Evolutionary conservation across 495 filamentous ascomycete genomes (phyloP).

Genomic region (Penicillium turbatum): DNA sequence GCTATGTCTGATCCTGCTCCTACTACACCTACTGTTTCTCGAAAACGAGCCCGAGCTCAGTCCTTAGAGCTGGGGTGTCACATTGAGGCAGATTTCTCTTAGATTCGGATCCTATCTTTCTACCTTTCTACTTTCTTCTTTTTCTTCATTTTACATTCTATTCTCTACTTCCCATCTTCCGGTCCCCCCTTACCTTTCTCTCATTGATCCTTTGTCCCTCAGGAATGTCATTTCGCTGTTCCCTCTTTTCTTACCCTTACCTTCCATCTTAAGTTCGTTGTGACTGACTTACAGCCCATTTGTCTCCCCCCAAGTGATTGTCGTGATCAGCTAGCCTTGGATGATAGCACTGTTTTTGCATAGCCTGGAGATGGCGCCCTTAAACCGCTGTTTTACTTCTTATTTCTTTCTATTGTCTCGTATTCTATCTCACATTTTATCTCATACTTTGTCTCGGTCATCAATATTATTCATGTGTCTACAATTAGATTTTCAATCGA

Average conservation of each 20-base stretch:
- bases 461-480: too few relatives aligned
- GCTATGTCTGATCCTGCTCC: slow-evolving; percentile 26
- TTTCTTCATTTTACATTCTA: not conserved
- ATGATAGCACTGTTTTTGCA: not conserved
- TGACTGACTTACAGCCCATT: too few relatives aligned
- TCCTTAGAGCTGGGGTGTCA: not conserved
- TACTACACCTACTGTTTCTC: slow-evolving; percentile 11
- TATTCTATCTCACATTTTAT: not conserved
- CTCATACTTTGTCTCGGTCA: too few relatives aligned
- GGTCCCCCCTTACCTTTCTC: not conserved
- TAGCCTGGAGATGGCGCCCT: not conserved
- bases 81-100: not conserved
- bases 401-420: not conserved
- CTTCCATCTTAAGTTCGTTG: not conserved
- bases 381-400: not conserved
- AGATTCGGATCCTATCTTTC: not conserved
- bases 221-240: not conserved
- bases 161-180: not conserved
- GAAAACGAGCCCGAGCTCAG: slow-evolving; percentile 18
- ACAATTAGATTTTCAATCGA: too few relatives aligned
- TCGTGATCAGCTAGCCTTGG: not conserved
- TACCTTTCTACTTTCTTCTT: not conserved
- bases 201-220: not conserved
- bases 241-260: not conserved
- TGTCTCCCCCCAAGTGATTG: not conserved